Conservation (phyloP, 2,329 filamentous ascomycete genomes). For the Colletotrichum siamense region DNA sequence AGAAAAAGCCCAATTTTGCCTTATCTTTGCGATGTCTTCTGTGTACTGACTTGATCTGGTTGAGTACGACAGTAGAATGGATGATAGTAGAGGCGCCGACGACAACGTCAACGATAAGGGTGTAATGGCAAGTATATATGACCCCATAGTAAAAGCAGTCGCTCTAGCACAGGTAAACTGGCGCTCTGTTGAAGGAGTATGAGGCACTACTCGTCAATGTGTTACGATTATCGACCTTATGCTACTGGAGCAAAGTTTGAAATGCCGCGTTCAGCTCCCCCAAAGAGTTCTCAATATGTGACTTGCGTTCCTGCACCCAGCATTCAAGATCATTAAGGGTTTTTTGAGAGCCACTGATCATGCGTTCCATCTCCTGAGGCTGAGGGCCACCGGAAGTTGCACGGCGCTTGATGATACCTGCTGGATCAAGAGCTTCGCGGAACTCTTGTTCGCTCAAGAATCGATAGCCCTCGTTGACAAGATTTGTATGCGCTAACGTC, state of each 20-base stretch:
- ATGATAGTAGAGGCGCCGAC: background rate
- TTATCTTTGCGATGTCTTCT: accelerated
- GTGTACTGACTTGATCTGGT: background rate
- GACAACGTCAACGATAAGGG: too few species aligned
- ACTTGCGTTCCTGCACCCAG: background rate
- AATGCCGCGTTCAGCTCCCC: background rate
- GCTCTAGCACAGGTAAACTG: background rate
- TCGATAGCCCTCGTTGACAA: background rate
- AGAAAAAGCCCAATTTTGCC: accelerated
- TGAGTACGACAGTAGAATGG: background rate
- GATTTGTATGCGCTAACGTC: background rate
- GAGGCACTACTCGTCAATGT: background rate
- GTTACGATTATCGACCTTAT: background rate
- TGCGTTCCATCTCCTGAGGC: constrained; percentile 7
- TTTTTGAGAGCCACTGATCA: background rate
- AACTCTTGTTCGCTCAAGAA: constrained; percentile 1
- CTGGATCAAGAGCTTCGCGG: background rate
- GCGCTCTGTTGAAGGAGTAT: background rate
- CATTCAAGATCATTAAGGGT: background rate
- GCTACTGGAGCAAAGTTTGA: background rate
- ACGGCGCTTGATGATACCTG: background rate
- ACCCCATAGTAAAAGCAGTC: background rate
- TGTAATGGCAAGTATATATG: background rate
- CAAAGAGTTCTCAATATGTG: background rate
- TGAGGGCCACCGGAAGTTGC: constrained; percentile 12